phyloP scores from a whole-genome alignment of 148 eudicot genomes.

The Camellia granthamiana region DNA sequence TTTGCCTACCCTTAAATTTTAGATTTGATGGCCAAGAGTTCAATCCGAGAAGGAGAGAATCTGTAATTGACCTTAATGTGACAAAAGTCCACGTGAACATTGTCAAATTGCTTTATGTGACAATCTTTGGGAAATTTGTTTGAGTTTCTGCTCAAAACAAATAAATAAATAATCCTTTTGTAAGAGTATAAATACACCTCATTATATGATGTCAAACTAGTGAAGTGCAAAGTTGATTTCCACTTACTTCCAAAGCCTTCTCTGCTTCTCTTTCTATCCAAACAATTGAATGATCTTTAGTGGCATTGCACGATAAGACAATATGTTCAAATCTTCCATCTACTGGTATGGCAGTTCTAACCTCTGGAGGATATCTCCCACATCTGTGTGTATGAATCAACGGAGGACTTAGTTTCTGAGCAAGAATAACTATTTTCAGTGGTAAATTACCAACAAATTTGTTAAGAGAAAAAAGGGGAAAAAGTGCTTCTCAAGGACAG shows the following conservation, averaged over 20 bases:
- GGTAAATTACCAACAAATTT: background rate
- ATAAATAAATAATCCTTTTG: background rate
- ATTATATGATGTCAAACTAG: background rate
- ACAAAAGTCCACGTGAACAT: background rate
- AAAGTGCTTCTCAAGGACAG: background rate
- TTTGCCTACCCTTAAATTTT: no score
- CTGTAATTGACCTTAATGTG: no score
- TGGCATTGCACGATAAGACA: constrained; percentile 84
- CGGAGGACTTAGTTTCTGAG: background rate
- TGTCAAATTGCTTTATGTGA: background rate
- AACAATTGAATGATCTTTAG: constrained; percentile 81
- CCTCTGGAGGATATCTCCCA: constrained; percentile 34
- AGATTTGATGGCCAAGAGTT: no score
- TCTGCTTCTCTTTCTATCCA: constrained; percentile 82
- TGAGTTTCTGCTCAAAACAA: background rate
- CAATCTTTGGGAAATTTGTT: background rate
- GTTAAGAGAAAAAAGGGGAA: background rate
- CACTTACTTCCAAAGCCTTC: constrained; percentile 25
- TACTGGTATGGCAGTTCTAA: constrained; percentile 31
- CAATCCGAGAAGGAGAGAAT: no score
- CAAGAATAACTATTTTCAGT: background rate
- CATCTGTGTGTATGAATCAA: constrained; percentile 19
- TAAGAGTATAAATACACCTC: background rate
- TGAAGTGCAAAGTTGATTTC: background rate
- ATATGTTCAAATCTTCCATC: constrained; percentile 97